These are phyloP conservation scores for Salisapilia sapeloensis DNA, from an alignment of 352 stramenopile species.

Conservation along the genomic window DNA sequence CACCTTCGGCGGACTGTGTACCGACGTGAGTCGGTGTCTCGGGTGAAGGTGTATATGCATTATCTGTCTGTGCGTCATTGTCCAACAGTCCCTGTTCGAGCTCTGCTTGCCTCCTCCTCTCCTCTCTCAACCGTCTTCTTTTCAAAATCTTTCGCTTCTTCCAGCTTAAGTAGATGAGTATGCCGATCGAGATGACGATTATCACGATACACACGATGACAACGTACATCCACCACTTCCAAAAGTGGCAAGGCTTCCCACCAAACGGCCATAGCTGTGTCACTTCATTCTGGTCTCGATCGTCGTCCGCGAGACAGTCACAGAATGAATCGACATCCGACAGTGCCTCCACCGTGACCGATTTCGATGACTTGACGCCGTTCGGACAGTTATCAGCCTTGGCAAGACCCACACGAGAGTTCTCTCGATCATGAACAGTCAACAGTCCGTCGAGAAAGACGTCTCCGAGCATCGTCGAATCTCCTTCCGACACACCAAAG, in stretches of 20 bases:
- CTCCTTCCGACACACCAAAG: conserved; percentile 67
- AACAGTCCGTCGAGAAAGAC: conserved; percentile 79
- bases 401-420: conserved; percentile 30
- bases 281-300: conserved; percentile 42
- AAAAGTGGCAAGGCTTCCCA: conserved; percentile 68
- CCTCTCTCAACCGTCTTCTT: too few relatives aligned
- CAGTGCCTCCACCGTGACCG: conserved; percentile 28
- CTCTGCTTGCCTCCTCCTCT: too few relatives aligned
- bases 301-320: conserved; percentile 36
- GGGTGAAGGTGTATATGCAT: too few relatives aligned
- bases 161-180: conserved; percentile 30
- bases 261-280: conserved; percentile 39
- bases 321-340: conserved; percentile 24
- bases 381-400: conserved; percentile 62
- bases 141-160: conserved; percentile 36
- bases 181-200: conserved; percentile 26
- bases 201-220: conserved; percentile 35
- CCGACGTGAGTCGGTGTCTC: too few relatives aligned
- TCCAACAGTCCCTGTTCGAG: too few relatives aligned
- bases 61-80: too few relatives aligned
- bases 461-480: conserved; percentile 55
- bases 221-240: conserved; percentile 81
- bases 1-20: too few relatives aligned
- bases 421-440: conserved; percentile 57
- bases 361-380: conserved; percentile 44